Evolutionary conservation across 2,329 filamentous ascomycete genomes (phyloP).

Genomic region (Zymoseptoria brevis): DNA sequence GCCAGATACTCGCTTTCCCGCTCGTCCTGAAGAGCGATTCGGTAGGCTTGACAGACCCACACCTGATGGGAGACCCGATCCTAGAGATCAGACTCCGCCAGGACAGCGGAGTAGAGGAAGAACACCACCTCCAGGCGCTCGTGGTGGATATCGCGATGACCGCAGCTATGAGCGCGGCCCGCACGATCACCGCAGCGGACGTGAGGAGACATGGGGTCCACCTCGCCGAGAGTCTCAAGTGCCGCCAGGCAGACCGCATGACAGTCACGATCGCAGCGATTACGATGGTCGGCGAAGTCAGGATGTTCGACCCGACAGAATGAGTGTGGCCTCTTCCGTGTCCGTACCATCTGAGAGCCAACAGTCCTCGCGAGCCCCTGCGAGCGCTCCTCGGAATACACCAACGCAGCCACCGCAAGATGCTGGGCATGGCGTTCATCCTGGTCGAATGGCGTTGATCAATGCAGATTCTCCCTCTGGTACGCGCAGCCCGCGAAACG

Average conservation of each 20-base stretch:
- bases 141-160: conserved; percentile 15
- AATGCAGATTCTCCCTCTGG: conserved; percentile 15
- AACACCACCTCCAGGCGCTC: conserved; percentile 25
- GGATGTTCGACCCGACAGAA: conserved; percentile 12
- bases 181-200: conserved; percentile 8
- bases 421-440: conserved; percentile 29
- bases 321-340: conserved; percentile 13
- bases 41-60: conserved; percentile 37
- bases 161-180: conserved; percentile 8
- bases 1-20: conserved; percentile 21
- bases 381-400: neutral
- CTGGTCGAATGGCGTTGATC: conserved; percentile 38
- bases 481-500: conserved; percentile 4
- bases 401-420: conserved; percentile 6
- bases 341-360: conserved; percentile 10
- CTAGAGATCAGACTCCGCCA: conserved; percentile 36
- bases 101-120: conserved; percentile 28
- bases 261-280: conserved; percentile 10
- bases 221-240: conserved; percentile 11
- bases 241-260: conserved; percentile 7
- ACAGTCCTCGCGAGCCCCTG: conserved; percentile 2
- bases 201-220: conserved; percentile 11
- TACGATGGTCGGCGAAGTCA: conserved; percentile 8
- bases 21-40: conserved; percentile 32
- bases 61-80: conserved; percentile 27